Evolutionary conservation across 2,329 filamentous ascomycete genomes (phyloP), one percentile per base, ranked within the genome.

Genomic region (Emmonsiellopsis sp.): DNA sequence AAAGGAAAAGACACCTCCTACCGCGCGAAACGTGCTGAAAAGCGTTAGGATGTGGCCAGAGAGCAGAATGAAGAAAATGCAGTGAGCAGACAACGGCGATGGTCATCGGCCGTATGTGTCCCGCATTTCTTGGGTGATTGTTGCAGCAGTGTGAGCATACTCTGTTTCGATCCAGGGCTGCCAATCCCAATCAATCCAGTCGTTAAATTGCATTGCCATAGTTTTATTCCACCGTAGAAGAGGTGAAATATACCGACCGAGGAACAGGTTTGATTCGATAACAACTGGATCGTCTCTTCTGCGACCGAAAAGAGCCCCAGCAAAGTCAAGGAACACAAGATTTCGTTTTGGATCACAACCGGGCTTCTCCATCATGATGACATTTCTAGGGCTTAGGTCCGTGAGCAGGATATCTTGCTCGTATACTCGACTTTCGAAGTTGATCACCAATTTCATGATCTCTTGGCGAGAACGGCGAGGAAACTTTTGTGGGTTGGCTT

Each of bases 111-210:
- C 3, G 45, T 48, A 51, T 35, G 3, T 44, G 5, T 54, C 54
- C 46, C 54, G 48, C 53, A 60, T 59, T 32, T 55, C 57, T 53
- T 49, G 53, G 30, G 56, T 63, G 37, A 62, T 63, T 2, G 15
- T 52, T 43, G 54, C 20, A 48, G 50, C 52, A 38, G 58, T 62
- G 30, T 62, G 51, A 7, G 49, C 54, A 55, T 58, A 64, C 45
- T 64, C 60, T 9, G 43, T 50, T 53, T 60, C 46, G 7, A 63
- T 32, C 61, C 58, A 64, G 15, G 52, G n/a, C 44, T 56, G 43
- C 56, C 52, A 62, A 13, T 61, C 59, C 61, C 60, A 63, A 47
- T 63, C 59, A 54, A 63, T 54, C 59, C 60, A 63, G 8, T 59
- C 52, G 38, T 31, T 20, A 37, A 60, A 62, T 32, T 54, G 16